Base-by-base conservation (phyloP, 352 stramenopile species). In the Globisporangium paroecandrum region DNA sequence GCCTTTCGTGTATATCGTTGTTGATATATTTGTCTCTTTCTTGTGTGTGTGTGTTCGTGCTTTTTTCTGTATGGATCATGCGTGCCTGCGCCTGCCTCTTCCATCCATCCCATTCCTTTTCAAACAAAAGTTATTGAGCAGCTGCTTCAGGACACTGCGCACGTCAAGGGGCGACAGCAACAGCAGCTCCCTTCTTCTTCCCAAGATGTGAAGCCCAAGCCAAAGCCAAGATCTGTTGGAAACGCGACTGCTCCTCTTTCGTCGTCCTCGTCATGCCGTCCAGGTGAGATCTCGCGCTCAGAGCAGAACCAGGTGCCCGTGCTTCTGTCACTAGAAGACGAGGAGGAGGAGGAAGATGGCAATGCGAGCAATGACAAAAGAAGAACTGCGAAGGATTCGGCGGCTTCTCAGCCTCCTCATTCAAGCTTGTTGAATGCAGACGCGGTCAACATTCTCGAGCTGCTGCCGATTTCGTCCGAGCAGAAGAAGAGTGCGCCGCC, bases 101-200 rank as follows among this genome's bases (percentile, higher is more conserved):
- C 49, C 32, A 25, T 32, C 12, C 47, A 63, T 49, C 43, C 41
- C 53, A 67, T 67, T 53, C 34, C n/a, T 36, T n/a, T 29, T 29
- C 60, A 47, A 32, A 41, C 54, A 67, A 53, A 60, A 85, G 79
- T 82, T 76, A 89, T 87, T 82, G 78, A 89, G 75, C 75, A 83
- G 76, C 77, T 86, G 60, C 69, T 83, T 80, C 70, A 75, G 75
- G 82, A 69, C 29, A 75, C 77, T 70, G 13, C 71, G 58, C 60
- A 34, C 70, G 72, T 79, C 68, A 69, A 46, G 43, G 43, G 57
- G 15, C 46, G 46, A 22, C 25, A 58, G 22, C 46, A 58, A 29
- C 20, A 58, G 46, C 20, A 10, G 54, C 43, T 51, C 43, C 43
- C 4, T 51, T 51, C 55, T 46, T 60, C 55, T 46, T 60, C 55